phyloP scores from a whole-genome alignment of 768 basidiomycete genomes.

The Lentinula sp. region DNA sequence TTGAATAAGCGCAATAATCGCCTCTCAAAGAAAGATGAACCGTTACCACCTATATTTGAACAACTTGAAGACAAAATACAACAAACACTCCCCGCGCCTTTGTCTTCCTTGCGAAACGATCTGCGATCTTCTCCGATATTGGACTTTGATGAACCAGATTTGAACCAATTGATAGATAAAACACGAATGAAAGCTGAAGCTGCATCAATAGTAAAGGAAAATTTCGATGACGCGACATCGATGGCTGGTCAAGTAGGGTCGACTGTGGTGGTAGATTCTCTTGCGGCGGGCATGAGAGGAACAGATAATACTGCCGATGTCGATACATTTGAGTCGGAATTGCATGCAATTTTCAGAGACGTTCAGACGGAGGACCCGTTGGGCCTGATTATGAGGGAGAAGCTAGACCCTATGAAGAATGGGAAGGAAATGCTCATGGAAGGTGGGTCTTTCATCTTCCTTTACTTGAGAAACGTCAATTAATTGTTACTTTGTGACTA shows the following conservation, averaged over 20 bases:
- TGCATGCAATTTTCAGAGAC: background rate
- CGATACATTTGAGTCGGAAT: background rate
- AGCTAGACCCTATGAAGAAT: slow-evolving; percentile 41
- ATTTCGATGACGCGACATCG: background rate
- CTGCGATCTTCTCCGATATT: background rate
- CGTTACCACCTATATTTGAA: background rate
- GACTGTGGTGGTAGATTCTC: background rate
- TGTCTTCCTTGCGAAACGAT: background rate
- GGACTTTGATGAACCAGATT: background rate
- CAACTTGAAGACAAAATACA: background rate
- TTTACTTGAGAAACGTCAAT: background rate
- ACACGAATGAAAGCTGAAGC: background rate
- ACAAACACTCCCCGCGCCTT: background rate
- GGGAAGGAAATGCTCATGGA: slow-evolving; percentile 43
- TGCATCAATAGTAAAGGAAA: background rate
- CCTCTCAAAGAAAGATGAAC: background rate
- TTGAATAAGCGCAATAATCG: background rate
- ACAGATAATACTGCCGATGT: background rate
- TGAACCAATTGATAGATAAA: background rate
- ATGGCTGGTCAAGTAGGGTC: background rate
- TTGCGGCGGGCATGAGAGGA: background rate
- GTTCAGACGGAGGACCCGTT: slow-evolving; percentile 16
- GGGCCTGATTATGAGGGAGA: slow-evolving; percentile 47
- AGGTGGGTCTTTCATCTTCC: slow-evolving; percentile 26
- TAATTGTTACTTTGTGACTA: background rate